Percentiles rank a stretch among this genome's conserved stretches.
Evolutionary conservation across 1,139 yeast genomes (phyloP).

Genomic region (Candida sp.): DNA sequence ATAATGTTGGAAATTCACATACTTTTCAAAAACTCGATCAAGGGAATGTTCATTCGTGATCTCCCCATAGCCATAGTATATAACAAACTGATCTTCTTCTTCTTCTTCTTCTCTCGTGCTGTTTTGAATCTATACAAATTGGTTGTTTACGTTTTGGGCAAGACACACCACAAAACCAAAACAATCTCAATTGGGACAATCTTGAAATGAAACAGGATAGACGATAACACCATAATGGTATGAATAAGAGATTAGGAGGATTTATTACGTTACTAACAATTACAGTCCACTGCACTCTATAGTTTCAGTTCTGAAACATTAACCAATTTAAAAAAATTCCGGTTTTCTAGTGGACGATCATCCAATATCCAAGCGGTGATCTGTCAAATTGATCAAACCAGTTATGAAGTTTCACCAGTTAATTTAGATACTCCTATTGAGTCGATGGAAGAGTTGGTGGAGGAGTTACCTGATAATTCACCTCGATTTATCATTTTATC

Average conservation of each 20-base stretch:
- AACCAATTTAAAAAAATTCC: slow-evolving; percentile 61
- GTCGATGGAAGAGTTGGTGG: slow-evolving; percentile 58
- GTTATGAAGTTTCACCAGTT: slow-evolving; percentile 55
- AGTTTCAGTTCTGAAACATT: slow-evolving; percentile 65
- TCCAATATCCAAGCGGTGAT: slow-evolving; percentile 62
- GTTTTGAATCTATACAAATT: too few relatives aligned
- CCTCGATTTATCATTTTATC: slow-evolving; percentile 78
- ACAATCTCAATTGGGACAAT: neutral
- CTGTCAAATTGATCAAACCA: slow-evolving; percentile 52
- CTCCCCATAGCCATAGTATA: slow-evolving; percentile 7
- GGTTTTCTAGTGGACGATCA: slow-evolving; percentile 69
- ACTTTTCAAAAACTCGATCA: slow-evolving; percentile 47
- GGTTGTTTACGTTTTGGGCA: slow-evolving; percentile 2
- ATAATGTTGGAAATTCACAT: too few relatives aligned
- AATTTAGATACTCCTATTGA: slow-evolving; percentile 40
- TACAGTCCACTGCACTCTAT: slow-evolving; percentile 46
- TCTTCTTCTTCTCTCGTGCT: too few relatives aligned
- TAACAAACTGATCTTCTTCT: too few relatives aligned
- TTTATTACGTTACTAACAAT: too few relatives aligned
- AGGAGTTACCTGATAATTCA: slow-evolving; percentile 76
- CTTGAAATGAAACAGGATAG: neutral
- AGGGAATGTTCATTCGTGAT: slow-evolving; percentile 21
- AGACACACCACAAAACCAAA: neutral
- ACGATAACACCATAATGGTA: too few relatives aligned
- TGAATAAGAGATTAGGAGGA: too few relatives aligned